Conservation (phyloP, 305 asterid genomes). For the Fraxinus velutina region DNA sequence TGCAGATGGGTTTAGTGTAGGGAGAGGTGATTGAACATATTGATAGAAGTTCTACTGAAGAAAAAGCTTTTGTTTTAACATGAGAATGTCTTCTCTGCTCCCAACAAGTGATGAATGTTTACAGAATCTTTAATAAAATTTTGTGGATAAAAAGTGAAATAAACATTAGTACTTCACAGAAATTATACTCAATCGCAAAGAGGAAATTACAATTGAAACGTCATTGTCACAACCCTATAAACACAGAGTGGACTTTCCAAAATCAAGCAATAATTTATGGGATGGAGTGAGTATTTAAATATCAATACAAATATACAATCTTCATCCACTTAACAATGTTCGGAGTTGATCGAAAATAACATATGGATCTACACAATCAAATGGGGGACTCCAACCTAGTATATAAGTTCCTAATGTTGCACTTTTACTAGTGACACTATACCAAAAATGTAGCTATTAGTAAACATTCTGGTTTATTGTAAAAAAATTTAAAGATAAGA, state of each 20-base stretch:
- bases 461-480: conserved; percentile 61
- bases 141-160: neutral
- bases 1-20: conserved; percentile 30
- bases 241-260: neutral
- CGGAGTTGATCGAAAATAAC: neutral
- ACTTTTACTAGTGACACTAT: neutral
- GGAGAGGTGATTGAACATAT: conserved; percentile 11
- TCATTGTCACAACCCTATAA: neutral
- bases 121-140: neutral
- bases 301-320: neutral
- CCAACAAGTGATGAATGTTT: neutral
- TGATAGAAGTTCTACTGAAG: neutral
- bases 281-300: neutral
- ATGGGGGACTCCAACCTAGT: neutral
- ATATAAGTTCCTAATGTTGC: neutral
- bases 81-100: conserved; percentile 1
- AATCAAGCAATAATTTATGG: neutral
- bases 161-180: neutral
- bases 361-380: neutral
- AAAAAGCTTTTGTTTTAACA: neutral
- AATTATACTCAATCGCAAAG: neutral
- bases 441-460: neutral
- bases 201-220: neutral
- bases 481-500: neutral
- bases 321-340: neutral